Base-by-base conservation (phyloP, 768 basidiomycete species). In the Clitopilus hobsonii region DNA sequence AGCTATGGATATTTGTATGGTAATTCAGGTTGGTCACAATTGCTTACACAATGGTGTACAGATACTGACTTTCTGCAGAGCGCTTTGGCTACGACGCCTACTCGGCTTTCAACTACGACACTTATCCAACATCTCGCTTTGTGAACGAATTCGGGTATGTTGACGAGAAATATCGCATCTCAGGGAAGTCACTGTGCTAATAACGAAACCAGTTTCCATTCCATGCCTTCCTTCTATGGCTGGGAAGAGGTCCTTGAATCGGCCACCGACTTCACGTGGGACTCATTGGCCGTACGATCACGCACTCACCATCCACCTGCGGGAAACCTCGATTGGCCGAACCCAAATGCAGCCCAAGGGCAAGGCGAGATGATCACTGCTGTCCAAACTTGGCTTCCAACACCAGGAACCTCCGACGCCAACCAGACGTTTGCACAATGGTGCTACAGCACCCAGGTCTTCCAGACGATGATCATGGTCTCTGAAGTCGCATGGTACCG, bases 391-490 rank as follows among this genome's bases (percentile, higher is more conserved):
- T 84, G 81, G 80, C 74, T 83, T 16, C 81, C 82, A 1, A 78
- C 74, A 0, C 82, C 82, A 2, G 41, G 41, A 45, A 10, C 76
- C 1, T 56, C 73, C 13, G 71, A 81, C 59, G 54, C 74, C 16
- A 82, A 85, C 55, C 75, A 81, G 60, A 84, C 82, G 0, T 84
- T 85, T 62, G 78, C 82, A 0, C 81, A 83, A 60, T 83, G 82
- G 82, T 83, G 80, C 66, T 85, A 74, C 71, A 81, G 79, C 64
- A 83, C 82, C 2, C 83, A 84, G 58, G 59, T 83, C 18, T 83
- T 83, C 76, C 83, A 83, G 58, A 69, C 78, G n/a, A 76, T 84
- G 74, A 76, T 78, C 45, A 82, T 83, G 71, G 71, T 76, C 22
- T 72, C 81, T 16, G 70, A 84, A 61, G 76, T 83, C 38, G 75